A percentile compares a stretch with the other conserved stretches of the same genome.
phyloP scores from a whole-genome alignment of 768 basidiomycete species.

The Trametes cingulata region DNA sequence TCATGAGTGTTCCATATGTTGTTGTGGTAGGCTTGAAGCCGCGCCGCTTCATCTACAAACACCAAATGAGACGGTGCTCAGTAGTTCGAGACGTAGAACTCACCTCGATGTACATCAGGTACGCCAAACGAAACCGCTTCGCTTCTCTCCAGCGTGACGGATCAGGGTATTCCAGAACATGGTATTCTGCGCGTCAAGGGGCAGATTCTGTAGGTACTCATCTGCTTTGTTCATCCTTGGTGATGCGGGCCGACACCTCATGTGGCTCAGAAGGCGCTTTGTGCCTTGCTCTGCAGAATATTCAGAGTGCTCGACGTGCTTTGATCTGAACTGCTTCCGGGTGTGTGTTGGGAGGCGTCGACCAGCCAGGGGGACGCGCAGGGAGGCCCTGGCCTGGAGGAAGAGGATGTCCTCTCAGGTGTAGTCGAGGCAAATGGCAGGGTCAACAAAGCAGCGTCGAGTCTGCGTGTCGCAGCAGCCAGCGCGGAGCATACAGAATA shows the following conservation, averaged over 20 bases:
- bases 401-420: not conserved
- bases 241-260: conserved; percentile 58
- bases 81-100: conserved; percentile 26
- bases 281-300: not conserved
- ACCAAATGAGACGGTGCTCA: not conserved
- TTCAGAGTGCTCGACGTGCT: not conserved
- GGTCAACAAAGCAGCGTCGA: not conserved
- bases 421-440: not conserved
- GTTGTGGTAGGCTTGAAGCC: conserved; percentile 67
- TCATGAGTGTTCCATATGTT: conserved; percentile 71
- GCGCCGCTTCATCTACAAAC: conserved; percentile 76
- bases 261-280: conserved; percentile 54
- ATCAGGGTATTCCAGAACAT: conserved; percentile 82
- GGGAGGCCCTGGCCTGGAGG: not conserved
- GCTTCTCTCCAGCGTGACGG: conserved; percentile 59
- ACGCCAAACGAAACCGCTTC: conserved; percentile 59
- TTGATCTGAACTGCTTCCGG: not conserved
- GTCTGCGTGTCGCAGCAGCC: not conserved
- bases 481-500: conserved; percentile 7
- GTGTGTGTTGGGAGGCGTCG: not conserved
- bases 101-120: conserved; percentile 71
- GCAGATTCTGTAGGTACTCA: conserved; percentile 63
- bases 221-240: conserved; percentile 67
- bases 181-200: conserved; percentile 72
- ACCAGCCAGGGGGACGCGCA: not conserved